These are phyloP conservation scores for Ustilago tritici DNA, from an alignment of 1,284 basidiomycete species.

Conservation along the genomic window DNA sequence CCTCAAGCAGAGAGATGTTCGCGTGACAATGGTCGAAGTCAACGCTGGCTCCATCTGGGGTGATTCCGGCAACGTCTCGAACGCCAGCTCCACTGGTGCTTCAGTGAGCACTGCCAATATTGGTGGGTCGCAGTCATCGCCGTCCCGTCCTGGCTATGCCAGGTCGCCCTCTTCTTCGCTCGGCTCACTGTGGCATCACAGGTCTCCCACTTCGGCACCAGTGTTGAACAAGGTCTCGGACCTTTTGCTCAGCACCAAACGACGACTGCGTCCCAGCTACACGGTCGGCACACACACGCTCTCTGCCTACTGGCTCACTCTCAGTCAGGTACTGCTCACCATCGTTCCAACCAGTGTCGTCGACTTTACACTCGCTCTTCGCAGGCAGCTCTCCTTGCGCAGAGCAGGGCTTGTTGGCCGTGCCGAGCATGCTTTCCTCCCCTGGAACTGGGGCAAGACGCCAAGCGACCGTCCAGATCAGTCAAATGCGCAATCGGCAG, in stretches of 20 bases:
- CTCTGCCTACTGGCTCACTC: constrained; percentile 43
- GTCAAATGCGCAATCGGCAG: constrained; percentile 9
- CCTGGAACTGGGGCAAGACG: constrained; percentile 37
- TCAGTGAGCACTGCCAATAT: constrained; percentile 10
- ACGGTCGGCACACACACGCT: constrained; percentile 41
- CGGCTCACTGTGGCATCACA: constrained; percentile 47
- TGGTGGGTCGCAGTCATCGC: constrained; percentile 22
- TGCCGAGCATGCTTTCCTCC: constrained; percentile 50
- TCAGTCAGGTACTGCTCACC: constrained; percentile 45
- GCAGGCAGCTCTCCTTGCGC: constrained; percentile 45
- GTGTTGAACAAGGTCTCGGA: constrained; percentile 48
- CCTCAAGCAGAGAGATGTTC: constrained; percentile 49
- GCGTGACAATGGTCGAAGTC: constrained; percentile 51
- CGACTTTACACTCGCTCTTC: constrained; percentile 38
- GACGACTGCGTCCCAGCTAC: constrained; percentile 44
- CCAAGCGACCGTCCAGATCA: constrained; percentile 2
- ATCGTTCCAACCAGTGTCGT: constrained; percentile 46
- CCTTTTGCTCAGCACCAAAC: constrained; percentile 50
- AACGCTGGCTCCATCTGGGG: constrained; percentile 46
- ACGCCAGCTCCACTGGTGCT: constrained; percentile 5
- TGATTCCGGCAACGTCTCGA: constrained; percentile 4
- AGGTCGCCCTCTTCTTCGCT: constrained; percentile 50
- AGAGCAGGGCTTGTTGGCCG: constrained; percentile 42
- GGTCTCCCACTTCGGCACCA: constrained; percentile 48
- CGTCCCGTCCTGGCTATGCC: constrained; percentile 34